Base-by-base conservation (phyloP, 1,139 yeast genomes). In the Taiozyma sp. region DNA sequence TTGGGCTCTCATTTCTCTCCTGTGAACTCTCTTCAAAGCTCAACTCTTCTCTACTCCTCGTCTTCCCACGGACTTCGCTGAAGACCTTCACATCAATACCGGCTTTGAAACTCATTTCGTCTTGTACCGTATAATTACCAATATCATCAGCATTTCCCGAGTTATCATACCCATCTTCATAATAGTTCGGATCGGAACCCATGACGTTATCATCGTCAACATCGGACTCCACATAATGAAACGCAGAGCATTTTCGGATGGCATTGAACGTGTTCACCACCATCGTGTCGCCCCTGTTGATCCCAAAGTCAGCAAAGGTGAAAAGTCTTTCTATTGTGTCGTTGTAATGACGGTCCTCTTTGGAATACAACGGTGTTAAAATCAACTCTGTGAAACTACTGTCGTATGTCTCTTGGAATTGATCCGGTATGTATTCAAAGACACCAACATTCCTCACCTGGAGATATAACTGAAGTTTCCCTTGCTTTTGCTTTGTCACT, bases 241-340 rank as follows among this genome's bases (percentile, higher is more conserved):
- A 51, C 5, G 57, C 52, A 0, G 56, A 55, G 44, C 67, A 64
- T 43, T 54, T 56, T 4, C 57, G 41, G 12, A 64, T 48, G 4
- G 65, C 63, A 30, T 54, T 48, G 45, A 58, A 65, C 2, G 65
- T 56, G 51, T 64, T 65, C 22, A 54, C 57, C 4, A 71, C 70
- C 65, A 72, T 57, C 28, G 65, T 67, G 46, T 70, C 69, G 4
- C 74, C 74, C 50, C 69, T 62, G 51, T 70, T 70, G 16, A 65
- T 57, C 1, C 75, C 75, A 59, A 71, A 71, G 52, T 64, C 62
- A n/a, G 61, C 63, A 53, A 65, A 69, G 1, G 70, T 69, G 56
- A 72, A 72, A 19, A 72, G 56, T 4, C 58, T 58, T 46, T 72
- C 75, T 5, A 67, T 62, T 14, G 61, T 55, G 10, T 64, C 60